Base-by-base conservation (phyloP, 2,329 filamentous ascomycete genomes). In the Penicillium sp. region DNA sequence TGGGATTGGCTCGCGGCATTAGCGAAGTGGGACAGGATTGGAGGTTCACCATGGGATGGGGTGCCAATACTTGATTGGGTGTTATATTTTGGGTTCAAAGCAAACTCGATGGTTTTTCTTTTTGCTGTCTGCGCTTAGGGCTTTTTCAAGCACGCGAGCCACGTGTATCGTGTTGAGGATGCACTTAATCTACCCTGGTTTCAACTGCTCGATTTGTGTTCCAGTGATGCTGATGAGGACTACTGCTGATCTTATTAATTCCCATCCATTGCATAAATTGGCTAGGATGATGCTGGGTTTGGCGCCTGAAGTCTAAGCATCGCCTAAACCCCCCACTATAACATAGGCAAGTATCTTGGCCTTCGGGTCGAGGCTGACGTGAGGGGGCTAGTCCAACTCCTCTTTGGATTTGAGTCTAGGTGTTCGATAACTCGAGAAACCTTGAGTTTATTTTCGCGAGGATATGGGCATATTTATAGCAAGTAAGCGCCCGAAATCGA, bases 1-100 rank as follows among this genome's bases (percentile, higher is more conserved):
- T 73, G 15, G 71, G 72, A 2, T 38, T 73, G 30, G 72, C 67
- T 28, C 65, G 71, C 4, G 71, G 71, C 1, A 58, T 72, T 26
- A 61, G 61, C 7, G 72, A 73, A 38, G 69, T 65, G 6, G n/a
- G 63, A n/a, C 68, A 70, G 35, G 67, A 66, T 54, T 72, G 65
- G 63, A 69, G 66, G 49, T 54, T 70, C 59, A 53, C 63, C 5
- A 60, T 62, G 56, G 72, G 70, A 54, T 73, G 72, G 72, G 71
- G 72, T 57, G 54, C 54, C 10, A 57, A 57, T 49, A 26, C 54
- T 6, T 57, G 42, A 57, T 26, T 54, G 13, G 19, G 49, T 33
- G 49, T 22, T 22, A 8, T 22, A 12, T 44, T 24, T 35, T 51
- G 47, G 28, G 2, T 15, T 19, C 10, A n/a, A 3, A 35, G 49